phyloP scores from a whole-genome alignment of 2,329 filamentous ascomycete genomes.

The Proliferodiscus dingleyae region DNA sequence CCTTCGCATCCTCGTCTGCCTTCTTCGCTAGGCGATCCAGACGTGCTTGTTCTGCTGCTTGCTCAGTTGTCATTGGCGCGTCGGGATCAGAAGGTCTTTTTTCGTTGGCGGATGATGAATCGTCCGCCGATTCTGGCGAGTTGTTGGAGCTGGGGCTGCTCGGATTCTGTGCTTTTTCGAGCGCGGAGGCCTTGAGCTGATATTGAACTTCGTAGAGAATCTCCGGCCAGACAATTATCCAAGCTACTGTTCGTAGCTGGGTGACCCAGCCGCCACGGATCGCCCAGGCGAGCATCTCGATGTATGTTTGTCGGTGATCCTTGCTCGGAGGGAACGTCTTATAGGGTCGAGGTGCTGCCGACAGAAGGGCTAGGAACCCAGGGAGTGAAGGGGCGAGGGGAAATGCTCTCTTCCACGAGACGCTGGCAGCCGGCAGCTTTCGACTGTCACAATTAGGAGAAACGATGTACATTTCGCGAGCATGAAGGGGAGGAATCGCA shows the following conservation, averaged over 20 bases:
- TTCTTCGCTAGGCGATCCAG: slow-evolving; percentile 53
- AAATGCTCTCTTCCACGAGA: slow-evolving; percentile 72
- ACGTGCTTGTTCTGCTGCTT: slow-evolving; percentile 57
- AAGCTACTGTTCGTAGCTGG: slow-evolving; percentile 85
- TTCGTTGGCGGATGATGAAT: slow-evolving; percentile 17
- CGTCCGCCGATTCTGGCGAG: slow-evolving; percentile 14
- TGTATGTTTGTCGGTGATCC: slow-evolving; percentile 80
- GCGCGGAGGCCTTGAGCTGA: slow-evolving; percentile 57
- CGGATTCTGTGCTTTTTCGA: slow-evolving; percentile 30
- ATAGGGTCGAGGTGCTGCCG: slow-evolving; percentile 75
- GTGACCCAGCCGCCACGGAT: slow-evolving; percentile 91
- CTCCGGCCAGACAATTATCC: slow-evolving; percentile 77
- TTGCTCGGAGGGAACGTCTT: slow-evolving; percentile 80
- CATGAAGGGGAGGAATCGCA: slow-evolving; percentile 84
- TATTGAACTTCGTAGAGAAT: slow-evolving; percentile 77
- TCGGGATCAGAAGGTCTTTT: slow-evolving; percentile 21
- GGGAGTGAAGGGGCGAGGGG: slow-evolving; percentile 77
- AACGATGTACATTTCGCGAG: slow-evolving; percentile 84
- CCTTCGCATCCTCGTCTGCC: slow-evolving; percentile 37
- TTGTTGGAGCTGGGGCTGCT: slow-evolving; percentile 18
- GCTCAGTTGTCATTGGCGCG: slow-evolving; percentile 44
- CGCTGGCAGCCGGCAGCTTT: slow-evolving; percentile 62
- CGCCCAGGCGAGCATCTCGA: slow-evolving; percentile 89
- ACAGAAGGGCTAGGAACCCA: slow-evolving; percentile 82
- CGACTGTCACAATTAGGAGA: slow-evolving; percentile 82